These are phyloP conservation scores for Wickerhamomyces alni DNA, from an alignment of 805 yeast species.

Conservation along the genomic window DNA sequence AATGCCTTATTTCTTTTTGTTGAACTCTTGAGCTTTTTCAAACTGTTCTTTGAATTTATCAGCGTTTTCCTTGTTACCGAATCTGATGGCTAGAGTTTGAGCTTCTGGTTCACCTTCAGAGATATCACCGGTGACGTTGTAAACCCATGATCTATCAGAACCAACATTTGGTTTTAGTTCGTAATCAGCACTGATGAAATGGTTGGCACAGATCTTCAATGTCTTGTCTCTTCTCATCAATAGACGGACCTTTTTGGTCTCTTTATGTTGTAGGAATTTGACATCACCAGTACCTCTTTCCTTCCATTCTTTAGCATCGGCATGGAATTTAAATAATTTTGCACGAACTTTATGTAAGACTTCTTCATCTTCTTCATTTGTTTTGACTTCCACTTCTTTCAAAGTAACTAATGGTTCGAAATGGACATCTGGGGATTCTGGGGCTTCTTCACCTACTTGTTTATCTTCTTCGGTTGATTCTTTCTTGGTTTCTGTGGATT, in stretches of 20 bases:
- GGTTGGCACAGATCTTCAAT: constrained; percentile 96
- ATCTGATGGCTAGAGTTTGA: constrained; percentile 92
- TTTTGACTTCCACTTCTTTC: constrained; percentile 93
- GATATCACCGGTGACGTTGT: constrained; percentile 87
- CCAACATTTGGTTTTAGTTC: constrained; percentile 89
- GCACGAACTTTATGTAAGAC: constrained; percentile 85
- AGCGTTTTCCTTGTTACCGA: constrained; percentile 88
- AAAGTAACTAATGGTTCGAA: constrained; percentile 94
- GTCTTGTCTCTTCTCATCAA: constrained; percentile 99
- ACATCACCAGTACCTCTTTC: constrained; percentile 99
- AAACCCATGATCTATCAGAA: constrained; percentile 97
- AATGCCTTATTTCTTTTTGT: constrained; percentile 34
- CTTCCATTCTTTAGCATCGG: constrained; percentile 91
- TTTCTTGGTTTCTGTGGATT: constrained; percentile 38
- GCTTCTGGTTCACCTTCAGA: constrained; percentile 97
- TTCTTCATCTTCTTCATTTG: constrained; percentile 89
- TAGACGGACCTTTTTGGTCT: constrained; percentile 75
- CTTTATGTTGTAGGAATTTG: constrained; percentile 87
- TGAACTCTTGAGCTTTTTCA: constrained; percentile 70
- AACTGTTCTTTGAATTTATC: constrained; percentile 92
- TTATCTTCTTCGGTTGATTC: constrained; percentile 15
- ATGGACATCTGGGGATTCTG: constrained; percentile 55
- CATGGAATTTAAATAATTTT: constrained; percentile 84
- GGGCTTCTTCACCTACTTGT: constrained; percentile 31
- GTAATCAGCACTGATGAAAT: constrained; percentile 77